Percentiles rank a stretch among this genome's conserved stretches.
Evolutionary conservation across 352 stramenopile species (phyloP).

Genomic region (Thalassiosira livingstoniorum): DNA sequence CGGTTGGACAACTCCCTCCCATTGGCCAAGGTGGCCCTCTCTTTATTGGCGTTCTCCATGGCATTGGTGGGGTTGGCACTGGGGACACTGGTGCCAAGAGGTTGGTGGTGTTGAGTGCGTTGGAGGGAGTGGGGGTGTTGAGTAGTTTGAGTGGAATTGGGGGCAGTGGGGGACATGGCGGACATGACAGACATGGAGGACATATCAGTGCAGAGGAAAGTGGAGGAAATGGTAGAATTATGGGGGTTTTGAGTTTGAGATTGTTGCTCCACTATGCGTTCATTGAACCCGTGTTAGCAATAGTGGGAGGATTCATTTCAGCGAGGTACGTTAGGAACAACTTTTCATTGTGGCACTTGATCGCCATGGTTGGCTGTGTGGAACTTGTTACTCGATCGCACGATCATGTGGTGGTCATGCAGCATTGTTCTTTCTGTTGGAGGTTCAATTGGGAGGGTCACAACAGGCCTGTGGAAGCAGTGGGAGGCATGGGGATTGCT

Average conservation of each 20-base stretch:
- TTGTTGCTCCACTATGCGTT: too few species aligned
- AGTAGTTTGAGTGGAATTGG: neutral
- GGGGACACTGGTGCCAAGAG: conserved; percentile 66
- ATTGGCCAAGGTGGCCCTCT: conserved; percentile 56
- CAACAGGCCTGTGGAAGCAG: too few species aligned
- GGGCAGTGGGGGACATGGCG: neutral
- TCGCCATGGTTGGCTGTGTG: too few species aligned
- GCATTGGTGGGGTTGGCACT: conserved; percentile 66
- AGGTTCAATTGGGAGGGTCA: too few species aligned
- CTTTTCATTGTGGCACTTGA: too few species aligned
- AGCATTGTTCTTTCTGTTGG: too few species aligned
- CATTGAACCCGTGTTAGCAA: too few species aligned
- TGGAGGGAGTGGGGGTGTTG: neutral
- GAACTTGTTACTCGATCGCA: too few species aligned
- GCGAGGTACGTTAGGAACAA: neutral
- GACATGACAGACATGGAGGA: neutral
- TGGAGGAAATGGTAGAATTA: neutral
- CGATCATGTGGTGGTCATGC: too few species aligned
- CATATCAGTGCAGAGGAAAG: neutral
- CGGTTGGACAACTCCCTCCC: conserved; percentile 13
- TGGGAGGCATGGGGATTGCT: too few species aligned
- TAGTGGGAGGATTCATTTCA: neutral
- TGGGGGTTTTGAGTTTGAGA: neutral
- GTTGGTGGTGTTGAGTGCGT: conserved; percentile 30
- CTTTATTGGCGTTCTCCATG: conserved; percentile 54